phyloP scores from a whole-genome alignment of 1,284 basidiomycete genomes.

The Moesziomyces antarcticus region DNA sequence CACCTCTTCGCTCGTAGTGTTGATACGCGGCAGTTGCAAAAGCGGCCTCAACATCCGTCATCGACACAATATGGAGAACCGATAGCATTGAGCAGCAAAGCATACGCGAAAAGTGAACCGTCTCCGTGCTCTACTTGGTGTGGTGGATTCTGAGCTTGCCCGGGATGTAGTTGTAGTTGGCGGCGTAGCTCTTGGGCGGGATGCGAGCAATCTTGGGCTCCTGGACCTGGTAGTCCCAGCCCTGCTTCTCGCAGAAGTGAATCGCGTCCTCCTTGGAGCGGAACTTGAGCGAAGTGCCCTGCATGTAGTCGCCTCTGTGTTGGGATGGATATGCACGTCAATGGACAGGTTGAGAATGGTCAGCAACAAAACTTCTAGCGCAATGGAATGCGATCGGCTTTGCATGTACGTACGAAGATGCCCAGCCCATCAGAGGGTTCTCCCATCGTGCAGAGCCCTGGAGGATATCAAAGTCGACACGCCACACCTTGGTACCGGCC shows the following conservation, averaged over 20 bases:
- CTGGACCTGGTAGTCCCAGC: slow-evolving; percentile 68
- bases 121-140: slow-evolving; percentile 81
- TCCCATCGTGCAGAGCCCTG: slow-evolving; percentile 93
- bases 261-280: slow-evolving; percentile 89
- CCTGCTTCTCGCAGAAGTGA: slow-evolving; percentile 76
- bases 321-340: neutral
- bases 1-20: no score
- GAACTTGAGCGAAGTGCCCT: slow-evolving; percentile 89
- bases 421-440: slow-evolving; percentile 99
- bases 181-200: slow-evolving; percentile 79
- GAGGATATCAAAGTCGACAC: slow-evolving; percentile 93
- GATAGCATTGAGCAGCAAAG: slow-evolving; percentile 10
- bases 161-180: slow-evolving; percentile 86
- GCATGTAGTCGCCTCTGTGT: slow-evolving; percentile 92
- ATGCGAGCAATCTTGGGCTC: slow-evolving; percentile 69
- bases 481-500: slow-evolving; percentile 87
- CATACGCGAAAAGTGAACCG: neutral
- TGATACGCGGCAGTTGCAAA: neutral
- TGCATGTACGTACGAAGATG: slow-evolving; percentile 67
- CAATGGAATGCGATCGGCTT: neutral
- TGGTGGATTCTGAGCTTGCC: slow-evolving; percentile 84
- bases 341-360: neutral
- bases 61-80: neutral
- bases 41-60: neutral
- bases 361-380: neutral